Base-by-base conservation (phyloP, 345 rosid species). In the Cardamine resedifolia region DNA sequence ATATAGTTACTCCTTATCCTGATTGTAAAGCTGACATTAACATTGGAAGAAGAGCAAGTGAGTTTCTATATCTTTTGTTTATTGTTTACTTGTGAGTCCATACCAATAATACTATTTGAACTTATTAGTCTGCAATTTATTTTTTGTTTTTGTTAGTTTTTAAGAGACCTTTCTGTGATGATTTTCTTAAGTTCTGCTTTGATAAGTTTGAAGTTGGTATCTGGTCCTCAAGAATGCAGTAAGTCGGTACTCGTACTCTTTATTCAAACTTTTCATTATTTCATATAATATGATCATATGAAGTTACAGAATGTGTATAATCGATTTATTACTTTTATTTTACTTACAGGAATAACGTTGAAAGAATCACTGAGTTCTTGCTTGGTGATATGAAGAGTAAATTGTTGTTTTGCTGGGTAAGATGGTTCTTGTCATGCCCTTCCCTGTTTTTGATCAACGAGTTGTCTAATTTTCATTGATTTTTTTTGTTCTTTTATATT, bases 331-430 rank as follows among this genome's bases (percentile, higher is more conserved):
- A 19, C 18, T 41, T 49, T 36, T 12, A 1, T 20, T 45, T 58
- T 58, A 39, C 74, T 56, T 74, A 30, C 80, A 94, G 97, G 84
- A 76, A 75, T 65, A 88, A 87, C 48, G 81, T 94, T 41, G 82
- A 78, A 8, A 78, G 77, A 64, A 69, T 89, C 63, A 75, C 88
- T 52, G 83, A 89, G 34, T 85, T 59, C 81, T 77, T 91, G 78
- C 74, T 95, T 75, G 93, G 91, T 41, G 91, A 91, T 78, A 69
- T 89, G 90, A 91, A 80, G 87, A 73, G 57, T 34, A 86, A 82
- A 79, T 69, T 91, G 73, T 77, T 94, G 41, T 91, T 95, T 82
- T 88, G 89, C 76, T 95, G 96, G 99, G 98, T 94, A 80, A 79
- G 55, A 82, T 65, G 14, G 53, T 34, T 45, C 34, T 70, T 63